These are phyloP conservation scores for Macrolepiota dolichaula DNA, from an alignment of 768 basidiomycete species.

Conservation along the genomic window DNA sequence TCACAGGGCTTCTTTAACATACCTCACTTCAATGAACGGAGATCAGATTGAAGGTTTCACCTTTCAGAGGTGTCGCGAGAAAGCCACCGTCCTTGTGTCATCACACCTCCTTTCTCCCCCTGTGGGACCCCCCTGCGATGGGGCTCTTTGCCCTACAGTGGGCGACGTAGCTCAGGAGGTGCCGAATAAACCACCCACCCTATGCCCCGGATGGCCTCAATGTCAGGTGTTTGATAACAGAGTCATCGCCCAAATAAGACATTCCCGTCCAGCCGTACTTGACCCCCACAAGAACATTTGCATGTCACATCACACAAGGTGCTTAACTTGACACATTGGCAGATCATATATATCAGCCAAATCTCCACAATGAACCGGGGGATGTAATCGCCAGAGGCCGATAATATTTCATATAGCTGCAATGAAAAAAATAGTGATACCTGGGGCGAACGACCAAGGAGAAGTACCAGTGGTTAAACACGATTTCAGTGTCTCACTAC, in stretches of 20 bases:
- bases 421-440: not conserved
- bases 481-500: not conserved
- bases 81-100: too few relatives aligned
- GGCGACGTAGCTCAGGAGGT: too few relatives aligned
- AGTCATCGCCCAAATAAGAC: too few relatives aligned
- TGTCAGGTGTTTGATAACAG: too few relatives aligned
- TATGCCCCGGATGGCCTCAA: too few relatives aligned
- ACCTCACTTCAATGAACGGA: not conserved
- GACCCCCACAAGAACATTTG: not conserved
- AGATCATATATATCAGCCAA: not conserved
- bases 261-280: not conserved
- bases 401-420: not conserved
- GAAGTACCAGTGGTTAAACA: not conserved
- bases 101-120: too few relatives aligned
- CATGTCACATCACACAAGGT: conserved; percentile 3
- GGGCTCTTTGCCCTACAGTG: too few relatives aligned
- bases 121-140: too few relatives aligned
- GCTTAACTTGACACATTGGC: not conserved
- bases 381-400: not conserved
- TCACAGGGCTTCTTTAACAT: not conserved
- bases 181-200: too few relatives aligned
- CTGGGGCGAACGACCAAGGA: not conserved
- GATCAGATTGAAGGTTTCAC: too few relatives aligned
- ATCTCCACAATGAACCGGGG: not conserved
- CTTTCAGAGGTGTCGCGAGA: too few relatives aligned